Evolutionary conservation across 805 yeast species (phyloP).

Genomic region (Teunomyces barrocoloradensis): DNA sequence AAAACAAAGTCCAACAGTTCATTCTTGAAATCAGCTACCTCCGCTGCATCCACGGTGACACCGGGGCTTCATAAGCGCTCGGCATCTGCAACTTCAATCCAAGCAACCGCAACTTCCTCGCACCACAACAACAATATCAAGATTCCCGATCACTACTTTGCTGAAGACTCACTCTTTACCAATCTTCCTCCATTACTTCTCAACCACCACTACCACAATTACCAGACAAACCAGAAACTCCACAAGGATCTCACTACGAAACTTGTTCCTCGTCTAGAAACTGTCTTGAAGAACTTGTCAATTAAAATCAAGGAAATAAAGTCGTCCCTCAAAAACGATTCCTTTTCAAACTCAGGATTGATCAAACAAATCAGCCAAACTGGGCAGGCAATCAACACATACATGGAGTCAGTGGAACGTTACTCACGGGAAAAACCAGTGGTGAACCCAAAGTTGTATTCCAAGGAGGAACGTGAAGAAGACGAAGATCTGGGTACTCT

Average conservation of each 20-base stretch:
- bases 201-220: conserved; percentile 32
- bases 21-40: conserved; percentile 16
- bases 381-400: conserved; percentile 45
- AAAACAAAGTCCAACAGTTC: conserved; percentile 23
- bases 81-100: neutral
- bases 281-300: conserved; percentile 31
- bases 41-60: neutral
- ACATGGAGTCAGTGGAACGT: conserved; percentile 30
- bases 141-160: conserved; percentile 22
- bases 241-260: conserved; percentile 31
- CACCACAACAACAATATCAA: conserved; percentile 15
- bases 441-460: conserved; percentile 14
- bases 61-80: neutral
- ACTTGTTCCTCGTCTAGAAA: conserved; percentile 37
- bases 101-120: neutral
- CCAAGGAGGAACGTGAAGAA: conserved; percentile 20
- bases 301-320: conserved; percentile 42
- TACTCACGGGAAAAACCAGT: conserved; percentile 38
- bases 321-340: conserved; percentile 38
- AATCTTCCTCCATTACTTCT: conserved; percentile 32
- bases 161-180: conserved; percentile 22
- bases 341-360: conserved; percentile 36
- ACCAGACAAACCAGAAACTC: conserved; percentile 25
- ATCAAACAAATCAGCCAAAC: conserved; percentile 54
- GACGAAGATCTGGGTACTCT: conserved; percentile 25